Base-by-base conservation (phyloP, 805 yeast genomes). In the Millerozyma miso region DNA sequence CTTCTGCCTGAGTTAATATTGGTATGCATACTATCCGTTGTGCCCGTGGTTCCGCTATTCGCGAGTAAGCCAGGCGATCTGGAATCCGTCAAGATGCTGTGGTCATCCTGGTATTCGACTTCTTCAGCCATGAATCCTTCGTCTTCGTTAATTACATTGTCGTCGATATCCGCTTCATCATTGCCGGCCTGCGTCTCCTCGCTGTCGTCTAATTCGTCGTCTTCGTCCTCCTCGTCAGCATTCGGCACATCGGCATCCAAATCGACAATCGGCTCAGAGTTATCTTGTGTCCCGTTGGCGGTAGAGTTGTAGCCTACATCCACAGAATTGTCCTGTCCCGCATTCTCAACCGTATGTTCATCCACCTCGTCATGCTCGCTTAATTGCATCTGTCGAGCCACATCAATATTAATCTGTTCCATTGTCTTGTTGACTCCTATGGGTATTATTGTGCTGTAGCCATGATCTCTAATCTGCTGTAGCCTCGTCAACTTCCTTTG, bases 101-200 rank as follows among this genome's bases (percentile, higher is more conserved):
- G 73, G 46, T 69, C 74, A 38, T 63, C 58, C 48, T 68, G 74
- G 44, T 71, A 69, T 44, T 71, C 75, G 8, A 69, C 75, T 19
- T 71, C 76, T 32, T 66, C 73, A 2, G 75, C 76, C 75, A 71
- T 70, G 43, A 69, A 71, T 4, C 72, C 75, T 39, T 70, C 75
- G 38, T 65, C 69, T 4, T 58, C 60, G 33, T 45, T 44, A 15
- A 42, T 38, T 12, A 31, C 34, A 26, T 46, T 37, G 38, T 42
- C 52, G 17, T 43, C 51, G 19, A 43, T 35, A 26, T 45, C 49
- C 8, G 44, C 53, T 37, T 40, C 40, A 14, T 31, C 38, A 19
- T 42, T 52, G n/a, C 44, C 47, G 19, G 48, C 38, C 17, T 33
- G 19, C 5, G 39, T 37, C 19, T 39, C 47, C 16, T 44, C 48